phyloP scores from a whole-genome alignment of 179 eudicot species.

The Silene vulgaris region DNA sequence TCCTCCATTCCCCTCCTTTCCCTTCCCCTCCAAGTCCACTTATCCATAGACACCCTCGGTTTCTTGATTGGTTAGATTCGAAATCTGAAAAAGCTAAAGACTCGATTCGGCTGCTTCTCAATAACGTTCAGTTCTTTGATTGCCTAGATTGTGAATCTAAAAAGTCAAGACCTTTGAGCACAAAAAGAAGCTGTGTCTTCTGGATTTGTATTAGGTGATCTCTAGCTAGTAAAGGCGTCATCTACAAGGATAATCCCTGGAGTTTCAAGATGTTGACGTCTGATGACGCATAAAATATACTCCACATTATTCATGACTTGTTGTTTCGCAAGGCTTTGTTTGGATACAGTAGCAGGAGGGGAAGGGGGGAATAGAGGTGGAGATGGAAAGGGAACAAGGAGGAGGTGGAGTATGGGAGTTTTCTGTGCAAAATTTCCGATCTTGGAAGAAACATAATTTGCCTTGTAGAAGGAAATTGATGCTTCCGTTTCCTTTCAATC shows the following conservation, averaged over 20 bases:
- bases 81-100: background rate
- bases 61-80: background rate
- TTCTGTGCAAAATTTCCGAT: background rate
- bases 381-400: background rate
- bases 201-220: background rate
- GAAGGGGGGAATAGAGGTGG: background rate
- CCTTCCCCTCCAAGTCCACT: too few species aligned
- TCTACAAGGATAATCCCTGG: background rate
- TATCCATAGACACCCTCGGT: too few species aligned
- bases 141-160: too few species aligned
- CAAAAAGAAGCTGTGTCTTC: background rate
- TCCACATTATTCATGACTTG: background rate
- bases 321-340: background rate
- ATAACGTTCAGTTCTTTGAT: background rate
- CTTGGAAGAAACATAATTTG: background rate
- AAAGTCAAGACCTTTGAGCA: background rate
- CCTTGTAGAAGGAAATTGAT: too few species aligned
- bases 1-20: too few species aligned
- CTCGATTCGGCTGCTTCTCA: too few species aligned
- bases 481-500: background rate
- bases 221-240: background rate
- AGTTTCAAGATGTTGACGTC: too few species aligned
- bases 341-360: background rate
- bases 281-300: background rate
- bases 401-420: too few species aligned